Conservation (phyloP, 768 basidiomycete genomes). For the Coprinopsis cinerea region DNA sequence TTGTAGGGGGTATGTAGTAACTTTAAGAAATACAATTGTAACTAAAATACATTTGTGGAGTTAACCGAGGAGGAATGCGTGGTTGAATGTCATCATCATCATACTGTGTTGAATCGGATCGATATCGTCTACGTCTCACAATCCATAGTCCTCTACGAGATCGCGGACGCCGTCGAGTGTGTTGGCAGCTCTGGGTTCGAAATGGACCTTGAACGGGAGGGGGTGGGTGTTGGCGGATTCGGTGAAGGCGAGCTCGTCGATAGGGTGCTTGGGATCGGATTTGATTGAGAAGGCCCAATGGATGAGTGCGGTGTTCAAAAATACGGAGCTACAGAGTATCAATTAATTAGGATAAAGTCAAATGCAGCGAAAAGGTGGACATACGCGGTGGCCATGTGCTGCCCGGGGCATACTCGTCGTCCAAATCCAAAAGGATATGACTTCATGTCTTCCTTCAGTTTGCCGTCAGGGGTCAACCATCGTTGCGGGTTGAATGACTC, state of each 20-base stretch:
- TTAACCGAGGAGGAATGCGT: no score
- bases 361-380: conserved; percentile 4
- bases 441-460: conserved; percentile 46
- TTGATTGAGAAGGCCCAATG: conserved; percentile 61
- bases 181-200: conserved; percentile 40
- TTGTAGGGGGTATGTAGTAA: not conserved
- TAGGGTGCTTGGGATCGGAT: conserved; percentile 44
- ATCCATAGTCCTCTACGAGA: conserved; percentile 35
- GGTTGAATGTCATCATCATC: not conserved
- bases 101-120: not conserved
- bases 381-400: conserved; percentile 48
- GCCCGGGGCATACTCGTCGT: conserved; percentile 57
- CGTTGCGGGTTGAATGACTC: conserved; percentile 53
- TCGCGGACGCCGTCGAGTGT: conserved; percentile 30
- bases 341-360: not conserved
- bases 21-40: not conserved
- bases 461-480: conserved; percentile 43
- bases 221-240: conserved; percentile 64
- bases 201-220: conserved; percentile 50
- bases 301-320: conserved; percentile 57
- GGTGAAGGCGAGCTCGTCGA: conserved; percentile 57
- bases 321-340: conserved; percentile 45
- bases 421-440: conserved; percentile 55
- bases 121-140: conserved; percentile 12
- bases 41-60: not conserved